Evolutionary conservation across 192 early-diverging fungal species (phyloP).

Genomic region (Dissophora ornata): DNA sequence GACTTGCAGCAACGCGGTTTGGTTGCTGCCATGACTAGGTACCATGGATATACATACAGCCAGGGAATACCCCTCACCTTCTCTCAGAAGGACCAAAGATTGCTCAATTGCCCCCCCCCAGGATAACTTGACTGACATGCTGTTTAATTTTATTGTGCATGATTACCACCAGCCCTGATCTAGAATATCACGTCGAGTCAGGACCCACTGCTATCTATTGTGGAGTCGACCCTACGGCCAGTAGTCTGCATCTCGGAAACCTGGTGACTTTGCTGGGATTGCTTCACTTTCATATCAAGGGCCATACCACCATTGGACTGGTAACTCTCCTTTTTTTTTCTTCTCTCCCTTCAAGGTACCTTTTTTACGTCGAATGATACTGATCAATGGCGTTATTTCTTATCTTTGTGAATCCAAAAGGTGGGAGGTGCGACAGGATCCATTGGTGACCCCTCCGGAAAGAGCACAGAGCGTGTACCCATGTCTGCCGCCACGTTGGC

Average conservation of each 20-base stretch:
- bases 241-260: constrained; percentile 92
- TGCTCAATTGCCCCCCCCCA: constrained; percentile 9
- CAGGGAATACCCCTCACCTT: background rate
- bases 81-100: background rate
- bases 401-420: constrained; percentile 41
- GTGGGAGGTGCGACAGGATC: constrained; percentile 90
- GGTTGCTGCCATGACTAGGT: constrained; percentile 69
- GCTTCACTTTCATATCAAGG: constrained; percentile 85
- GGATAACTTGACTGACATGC: constrained; percentile 8
- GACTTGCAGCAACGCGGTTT: constrained; percentile 61
- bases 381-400: no score
- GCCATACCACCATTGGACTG: constrained; percentile 85
- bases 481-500: constrained; percentile 67
- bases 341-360: no score
- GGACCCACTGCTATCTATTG: constrained; percentile 77
- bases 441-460: constrained; percentile 95
- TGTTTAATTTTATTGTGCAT: background rate
- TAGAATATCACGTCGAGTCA: constrained; percentile 55
- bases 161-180: constrained; percentile 53
- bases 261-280: constrained; percentile 85
- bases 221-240: constrained; percentile 95
- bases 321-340: no score
- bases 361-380: no score
- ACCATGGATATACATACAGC: no score
- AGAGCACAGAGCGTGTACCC: constrained; percentile 80